Base-by-base conservation (phyloP, 2,329 filamentous ascomycete genomes). In the Ceratocystis lukuohia region DNA sequence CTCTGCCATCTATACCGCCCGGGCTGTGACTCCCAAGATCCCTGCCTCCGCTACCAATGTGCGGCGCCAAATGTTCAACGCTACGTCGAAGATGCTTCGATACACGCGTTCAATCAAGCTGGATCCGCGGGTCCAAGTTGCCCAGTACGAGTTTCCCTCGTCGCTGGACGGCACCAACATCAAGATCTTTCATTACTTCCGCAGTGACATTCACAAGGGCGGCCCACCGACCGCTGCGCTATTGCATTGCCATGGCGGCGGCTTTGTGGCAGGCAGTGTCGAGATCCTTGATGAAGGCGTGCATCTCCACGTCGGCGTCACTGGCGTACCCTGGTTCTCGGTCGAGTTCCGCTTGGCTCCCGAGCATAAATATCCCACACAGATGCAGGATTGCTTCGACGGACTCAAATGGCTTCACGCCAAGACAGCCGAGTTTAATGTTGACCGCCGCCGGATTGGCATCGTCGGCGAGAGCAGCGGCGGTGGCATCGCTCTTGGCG, bases 301-400 rank as follows among this genome's bases (percentile, higher is more conserved):
- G 15, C 75, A 76, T 0, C 69, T 71, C 0, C 74, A 72, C 1
- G 61, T 70, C 75, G 1, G 73, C 75, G 63, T 76, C 79, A 66
- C 73, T 3, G 73, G 74, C 1, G 70, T 78, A 12, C 74, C 74
- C 7, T 71, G 76, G 48, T 72, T 76, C 56, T 71, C 71, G 1
- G 72, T 78, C 37, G 76, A 78, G 20, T 80, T 78, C 70, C 73
- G 77, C 3, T 72, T 78, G 2, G 75, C 77, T 3, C 78, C 78
- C 0, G 78, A 80, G 69, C 67, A 76, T 45, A 73, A 71, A 2
- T 74, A 74, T 17, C 76, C 77, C 0, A 70, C 71, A 0, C 74
- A 72, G 0, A 70, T 76, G 0, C 72, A 75, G 48, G 77, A 79
- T 65, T 72, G 72, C 62, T 76, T 75, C 68, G 72, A 72, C 1